Base-by-base conservation (phyloP, 2,329 filamentous ascomycete genomes). In the Falciphora oryzae region DNA sequence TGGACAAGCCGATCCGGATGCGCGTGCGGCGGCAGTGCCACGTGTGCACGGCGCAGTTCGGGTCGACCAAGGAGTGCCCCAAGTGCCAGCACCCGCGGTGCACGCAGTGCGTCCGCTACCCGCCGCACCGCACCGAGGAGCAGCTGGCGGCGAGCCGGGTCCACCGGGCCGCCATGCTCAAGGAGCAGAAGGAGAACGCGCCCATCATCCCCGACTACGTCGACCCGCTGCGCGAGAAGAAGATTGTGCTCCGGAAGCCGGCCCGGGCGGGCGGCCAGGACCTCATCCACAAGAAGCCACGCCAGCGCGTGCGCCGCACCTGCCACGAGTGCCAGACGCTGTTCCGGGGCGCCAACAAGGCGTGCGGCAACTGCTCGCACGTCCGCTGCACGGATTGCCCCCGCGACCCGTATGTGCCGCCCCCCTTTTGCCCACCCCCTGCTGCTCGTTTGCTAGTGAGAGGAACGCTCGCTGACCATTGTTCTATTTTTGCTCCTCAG, bases 11-110 rank as follows among this genome's bases (percentile, higher is more conserved):
- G 16, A 90, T 92, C 69, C 87, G 89, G 65, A 90, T 93, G 84
- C 87, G 90, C 64, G 85, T 93, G 63, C 89, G 91, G 74, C 86
- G 89, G 69, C 88, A 85, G 67, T 97, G 93, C 76, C 93, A 97
- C 77, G 83, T 85, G 69, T 97, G 93, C 79, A 85, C 88, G 65
- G 85, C 89, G 18, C 84, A 85, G 29, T 96, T 94, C 74, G 88
- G 89, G 65, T 76, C 84, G 27, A 85, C 89, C 71, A 92, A 89
- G 77, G 81, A 89, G 66, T 97, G 93, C 76, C 76, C 83, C 68
- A 85, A 85, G 69, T 97, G 93, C 79, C 83, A 90, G 70, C 93
- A 97, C 77, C 80, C 81, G 60, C 86, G 91, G 69, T 97, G 93
- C 84, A 89, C 86, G 72, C 87, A 90, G 72, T 97, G 93, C 75